Evolutionary conservation across 192 early-diverging fungal genomes (phyloP), one percentile per base, ranked within the genome.

Genomic region (Lunasporangiospora selenospora): DNA sequence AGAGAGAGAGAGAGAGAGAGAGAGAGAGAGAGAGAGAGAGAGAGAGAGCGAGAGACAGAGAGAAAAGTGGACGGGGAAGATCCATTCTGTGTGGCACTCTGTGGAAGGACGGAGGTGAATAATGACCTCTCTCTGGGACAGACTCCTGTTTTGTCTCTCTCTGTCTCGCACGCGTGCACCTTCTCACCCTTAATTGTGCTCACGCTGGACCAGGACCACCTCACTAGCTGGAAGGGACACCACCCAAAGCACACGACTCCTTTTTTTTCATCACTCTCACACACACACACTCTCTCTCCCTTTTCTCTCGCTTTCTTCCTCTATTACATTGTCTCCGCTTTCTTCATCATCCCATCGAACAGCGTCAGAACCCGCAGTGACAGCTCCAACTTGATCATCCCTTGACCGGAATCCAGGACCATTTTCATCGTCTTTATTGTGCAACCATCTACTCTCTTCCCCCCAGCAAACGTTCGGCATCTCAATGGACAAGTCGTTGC

Each of bases 401-500:
- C 19, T 15, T 51, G 15, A n/a, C 18, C 21, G 6, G 15, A 48
- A 10, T 38, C 15, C 37, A 10, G 15, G 37, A 12, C 15, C 50
- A 13, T 16, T 39, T 36, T 33, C 42, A 33, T 56, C 45, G 21
- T 34, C 45, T 37, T 30, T 18, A 27, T 47, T 15, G 45, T 33
- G 36, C 37, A 29, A 62, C 23, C 19, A 53, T 30, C 23, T 6
- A 26, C 29, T 16, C 21, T 26, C 41, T 30, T 23, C 27, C 60
- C 38, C 41, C 47, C 46, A 48, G 45, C 51, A 45, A 41, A 45
- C 53, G 51, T 31, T 29, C 53, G 13, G 15, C 23, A 36, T 54
- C 47, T 76, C 62, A 59, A 82, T 82, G 81, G 78, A 80, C 59
- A 82, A 80, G 58, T 67, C 76, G 48, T 70, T 75, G 64, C 82